Conservation (phyloP, 495 filamentous ascomycete genomes). For the Aspergillus asperescens region DNA sequence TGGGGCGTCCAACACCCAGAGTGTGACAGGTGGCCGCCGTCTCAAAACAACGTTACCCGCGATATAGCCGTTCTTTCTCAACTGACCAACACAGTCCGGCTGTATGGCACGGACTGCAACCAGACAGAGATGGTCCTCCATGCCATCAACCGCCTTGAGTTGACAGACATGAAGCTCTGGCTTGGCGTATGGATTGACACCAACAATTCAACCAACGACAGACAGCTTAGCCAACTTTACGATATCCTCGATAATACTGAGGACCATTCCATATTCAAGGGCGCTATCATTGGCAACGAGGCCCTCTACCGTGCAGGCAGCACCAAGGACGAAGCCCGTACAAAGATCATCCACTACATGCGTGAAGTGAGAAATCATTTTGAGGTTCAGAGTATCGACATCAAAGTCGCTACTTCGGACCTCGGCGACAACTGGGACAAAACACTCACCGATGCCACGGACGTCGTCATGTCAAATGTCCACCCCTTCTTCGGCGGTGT, state of each 20-base stretch:
- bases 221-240: conserved; percentile 79
- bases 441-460: conserved; percentile 59
- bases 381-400: conserved; percentile 54
- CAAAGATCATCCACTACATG: conserved; percentile 60
- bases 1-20: conserved; percentile 86
- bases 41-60: conserved; percentile 89
- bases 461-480: conserved; percentile 93
- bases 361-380: conserved; percentile 65
- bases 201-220: conserved; percentile 75
- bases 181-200: conserved; percentile 89
- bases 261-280: conserved; percentile 62
- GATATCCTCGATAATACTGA: conserved; percentile 65
- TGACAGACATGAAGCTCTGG: conserved; percentile 86
- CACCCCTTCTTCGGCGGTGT: conserved; percentile 95
- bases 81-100: conserved; percentile 79
- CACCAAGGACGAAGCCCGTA: conserved; percentile 53
- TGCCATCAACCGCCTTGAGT: conserved; percentile 65
- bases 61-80: conserved; percentile 90
- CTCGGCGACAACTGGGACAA: conserved; percentile 83
- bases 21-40: conserved; percentile 70
- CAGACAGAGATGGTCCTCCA: conserved; percentile 93
- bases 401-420: conserved; percentile 85
- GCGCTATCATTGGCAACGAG: conserved; percentile 91
- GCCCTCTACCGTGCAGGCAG: conserved; percentile 68
- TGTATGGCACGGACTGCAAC: conserved; percentile 98